A percentile compares a stretch with the other conserved stretches of the same genome.
Evolutionary conservation across 208 protist genomes (phyloP).

Genomic region (Herpetomonas samuelpessoai): DNA sequence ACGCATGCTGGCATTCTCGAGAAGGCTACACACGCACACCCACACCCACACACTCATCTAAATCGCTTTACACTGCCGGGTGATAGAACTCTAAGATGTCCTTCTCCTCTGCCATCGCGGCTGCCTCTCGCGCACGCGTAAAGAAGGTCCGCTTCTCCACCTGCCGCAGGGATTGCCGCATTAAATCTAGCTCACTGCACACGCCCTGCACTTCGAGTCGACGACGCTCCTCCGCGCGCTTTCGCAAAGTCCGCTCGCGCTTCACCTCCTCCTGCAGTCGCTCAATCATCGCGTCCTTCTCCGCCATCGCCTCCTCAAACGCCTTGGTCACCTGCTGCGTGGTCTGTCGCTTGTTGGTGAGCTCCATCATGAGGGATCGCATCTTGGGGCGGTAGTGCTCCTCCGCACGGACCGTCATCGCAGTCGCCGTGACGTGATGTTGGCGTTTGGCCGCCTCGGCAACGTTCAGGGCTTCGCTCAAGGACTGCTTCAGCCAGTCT

Average conservation of each 20-base stretch:
- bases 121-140: slow-evolving; percentile 25
- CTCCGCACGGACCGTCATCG: slow-evolving; percentile 12
- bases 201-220: slow-evolving; percentile 66
- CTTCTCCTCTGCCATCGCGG: slow-evolving; percentile 11
- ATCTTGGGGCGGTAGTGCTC: slow-evolving; percentile 31
- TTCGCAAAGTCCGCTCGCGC: slow-evolving; percentile 15
- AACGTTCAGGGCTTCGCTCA: slow-evolving; percentile 27
- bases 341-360: slow-evolving; percentile 19
- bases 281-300: slow-evolving; percentile 14
- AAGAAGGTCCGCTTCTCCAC: slow-evolving; percentile 80
- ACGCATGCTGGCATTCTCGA: too few relatives aligned
- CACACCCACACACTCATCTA: too few relatives aligned
- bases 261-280: slow-evolving; percentile 23
- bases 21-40: too few relatives aligned
- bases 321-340: slow-evolving; percentile 12
- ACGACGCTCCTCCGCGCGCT: slow-evolving; percentile 46
- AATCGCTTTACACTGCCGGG: slow-evolving; percentile 4
- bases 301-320: slow-evolving; percentile 8
- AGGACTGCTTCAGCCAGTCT: slow-evolving; percentile 36
- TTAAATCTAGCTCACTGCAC: slow-evolving; percentile 66
- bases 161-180: slow-evolving; percentile 69
- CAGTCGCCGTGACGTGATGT: slow-evolving; percentile 23
- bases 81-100: slow-evolving; percentile 28
- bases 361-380: slow-evolving; percentile 27
- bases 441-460: slow-evolving; percentile 35